Evolutionary conservation across 176 grass and related monocot species (phyloP), one percentile per base, ranked within the genome.

Genomic region (Oryza glaberrima): DNA sequence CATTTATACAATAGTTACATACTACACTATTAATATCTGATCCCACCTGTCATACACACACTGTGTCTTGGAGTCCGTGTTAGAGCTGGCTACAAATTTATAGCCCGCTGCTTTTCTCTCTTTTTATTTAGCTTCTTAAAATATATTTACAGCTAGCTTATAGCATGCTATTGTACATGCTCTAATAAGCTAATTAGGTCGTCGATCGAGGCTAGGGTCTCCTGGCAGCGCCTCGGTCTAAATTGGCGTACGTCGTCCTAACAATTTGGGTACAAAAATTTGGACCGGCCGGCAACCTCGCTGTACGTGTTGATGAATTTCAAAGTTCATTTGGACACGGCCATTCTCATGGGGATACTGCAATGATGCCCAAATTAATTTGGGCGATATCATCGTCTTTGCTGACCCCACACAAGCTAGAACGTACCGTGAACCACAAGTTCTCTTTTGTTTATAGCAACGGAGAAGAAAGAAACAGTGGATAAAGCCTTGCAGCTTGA

Each of bases 301-400:
- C 9, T 10, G n/a, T 23, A 20, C 54, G 23, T 73, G 80, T 73
- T 73, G 56, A 83, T 73, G 56, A 83, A 74, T 48, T 47, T 65
- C 52, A 11, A 60, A 70, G 64, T 30, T 35, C 15, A 17, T 54
- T 16, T 54, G 66, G 40, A 71, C 0, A 41, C 8, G 46, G 14
- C 64, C 16, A 7, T 38, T 30, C 6, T 66, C 46, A 19, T n/a
- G 56, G 20, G 56, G 56, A 22, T 61, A 61, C 56, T n/a, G 17
- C 7, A 72, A 51, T 49, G 81, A 48, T 75, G 41, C 12, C 43
- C 70, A 65, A 8, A 43, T 60, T 61, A 61, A 61, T 61, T 38
- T 22, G 56, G 26, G 26, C 48, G 51, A 15, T 65, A 65, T 83
- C 82, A 28, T 84, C 20, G 23, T 67, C 81, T 51, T 51, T 67